phyloP scores from a whole-genome alignment of 2,329 filamentous ascomycete species.

The Claviceps sorghi region DNA sequence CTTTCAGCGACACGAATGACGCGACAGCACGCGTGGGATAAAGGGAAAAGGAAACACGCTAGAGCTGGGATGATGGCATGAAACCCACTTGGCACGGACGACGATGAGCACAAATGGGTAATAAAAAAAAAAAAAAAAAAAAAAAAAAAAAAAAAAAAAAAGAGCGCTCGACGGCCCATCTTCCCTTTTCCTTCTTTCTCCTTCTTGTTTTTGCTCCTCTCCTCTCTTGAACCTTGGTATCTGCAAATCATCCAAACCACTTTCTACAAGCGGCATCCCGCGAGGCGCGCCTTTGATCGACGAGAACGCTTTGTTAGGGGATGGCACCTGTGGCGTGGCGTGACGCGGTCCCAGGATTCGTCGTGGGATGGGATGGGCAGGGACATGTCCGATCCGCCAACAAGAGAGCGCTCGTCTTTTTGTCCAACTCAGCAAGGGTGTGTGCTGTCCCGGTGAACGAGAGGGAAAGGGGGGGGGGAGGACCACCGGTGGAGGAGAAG shows the following conservation, averaged over 20 bases:
- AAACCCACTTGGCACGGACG: background rate
- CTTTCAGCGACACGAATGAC: background rate
- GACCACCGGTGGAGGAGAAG: too few relatives aligned
- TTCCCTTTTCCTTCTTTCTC: background rate
- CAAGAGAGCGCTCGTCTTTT: background rate
- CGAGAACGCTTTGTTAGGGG: background rate
- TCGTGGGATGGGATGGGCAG: background rate
- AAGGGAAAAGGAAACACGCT: background rate
- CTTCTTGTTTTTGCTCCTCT: background rate
- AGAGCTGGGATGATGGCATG: background rate
- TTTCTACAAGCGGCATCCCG: background rate
- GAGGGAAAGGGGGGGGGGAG: too few relatives aligned
- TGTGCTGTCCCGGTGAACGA: too few relatives aligned
- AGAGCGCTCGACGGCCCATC: background rate
- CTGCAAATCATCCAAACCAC: background rate
- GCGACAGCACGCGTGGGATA: background rate
- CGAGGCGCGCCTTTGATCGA: background rate
- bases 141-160: background rate
- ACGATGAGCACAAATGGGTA: background rate
- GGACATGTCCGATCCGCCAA: background rate
- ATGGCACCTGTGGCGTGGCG: background rate
- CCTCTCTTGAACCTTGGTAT: background rate
- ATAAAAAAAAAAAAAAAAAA: too few relatives aligned
- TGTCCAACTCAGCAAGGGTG: background rate
- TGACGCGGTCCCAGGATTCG: background rate